phyloP scores from a whole-genome alignment of 2,329 filamentous ascomycete species.

The Claviceps lovelessii region DNA sequence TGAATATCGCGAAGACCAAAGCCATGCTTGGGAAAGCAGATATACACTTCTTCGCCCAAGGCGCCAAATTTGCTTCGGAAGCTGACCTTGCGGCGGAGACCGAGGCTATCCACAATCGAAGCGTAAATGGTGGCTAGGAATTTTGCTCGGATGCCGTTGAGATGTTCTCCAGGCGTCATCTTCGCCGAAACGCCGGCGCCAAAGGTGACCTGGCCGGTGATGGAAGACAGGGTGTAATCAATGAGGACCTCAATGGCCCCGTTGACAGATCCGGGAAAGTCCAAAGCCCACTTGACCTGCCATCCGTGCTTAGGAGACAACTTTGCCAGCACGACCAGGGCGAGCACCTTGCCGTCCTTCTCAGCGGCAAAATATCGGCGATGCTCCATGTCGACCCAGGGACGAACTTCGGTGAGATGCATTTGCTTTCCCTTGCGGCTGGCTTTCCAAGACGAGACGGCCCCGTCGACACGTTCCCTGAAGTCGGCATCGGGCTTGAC shows the following conservation, averaged over 20 bases:
- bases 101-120: conserved; percentile 67
- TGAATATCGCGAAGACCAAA: conserved; percentile 68
- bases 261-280: conserved; percentile 76
- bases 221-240: conserved; percentile 45
- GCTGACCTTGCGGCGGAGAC: conserved; percentile 69
- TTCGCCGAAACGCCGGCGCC: conserved; percentile 66
- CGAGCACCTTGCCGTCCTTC: conserved; percentile 57
- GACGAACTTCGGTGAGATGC: conserved; percentile 76
- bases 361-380: conserved; percentile 74
- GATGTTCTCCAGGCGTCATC: conserved; percentile 65
- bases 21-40: conserved; percentile 78
- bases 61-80: conserved; percentile 87
- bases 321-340: conserved; percentile 71
- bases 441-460: conserved; percentile 66
- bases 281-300: conserved; percentile 92
- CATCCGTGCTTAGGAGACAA: conserved; percentile 70
- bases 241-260: conserved; percentile 79
- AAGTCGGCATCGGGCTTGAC: conserved; percentile 57
- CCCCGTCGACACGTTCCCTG: conserved; percentile 52
- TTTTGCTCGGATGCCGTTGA: conserved; percentile 66
- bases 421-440: conserved; percentile 73
- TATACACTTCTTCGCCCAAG: conserved; percentile 69
- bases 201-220: conserved; percentile 58
- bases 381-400: conserved; percentile 74
- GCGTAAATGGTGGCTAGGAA: conserved; percentile 74